These are phyloP conservation scores for Tolypocladium amazonense DNA, from an alignment of 2,329 filamentous ascomycete genomes.

Conservation along the genomic window DNA sequence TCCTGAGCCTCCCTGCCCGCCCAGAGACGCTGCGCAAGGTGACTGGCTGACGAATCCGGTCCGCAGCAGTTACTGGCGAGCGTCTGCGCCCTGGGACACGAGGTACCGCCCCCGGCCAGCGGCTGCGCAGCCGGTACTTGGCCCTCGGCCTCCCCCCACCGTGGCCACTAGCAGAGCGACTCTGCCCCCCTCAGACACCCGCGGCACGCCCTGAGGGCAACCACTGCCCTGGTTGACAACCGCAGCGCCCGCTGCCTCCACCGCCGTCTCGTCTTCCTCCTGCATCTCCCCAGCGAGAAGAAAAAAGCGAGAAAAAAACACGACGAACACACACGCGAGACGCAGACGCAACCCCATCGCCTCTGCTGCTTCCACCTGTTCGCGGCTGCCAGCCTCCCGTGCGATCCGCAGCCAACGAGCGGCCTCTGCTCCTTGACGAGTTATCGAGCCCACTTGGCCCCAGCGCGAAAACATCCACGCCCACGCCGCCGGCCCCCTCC, in stretches of 20 bases:
- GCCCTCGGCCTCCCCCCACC: neutral
- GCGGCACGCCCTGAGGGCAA: neutral
- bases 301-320: neutral
- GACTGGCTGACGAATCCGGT: neutral
- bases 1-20: neutral
- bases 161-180: neutral
- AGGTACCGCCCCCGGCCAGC: neutral
- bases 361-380: neutral
- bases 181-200: neutral
- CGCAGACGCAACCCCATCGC: neutral
- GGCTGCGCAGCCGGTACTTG: neutral
- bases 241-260: neutral
- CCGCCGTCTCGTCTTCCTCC: constrained; percentile 1
- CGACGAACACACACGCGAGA: neutral
- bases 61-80: no score
- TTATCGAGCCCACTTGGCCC: constrained; percentile 3
- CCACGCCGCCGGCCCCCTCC: constrained; percentile 1
- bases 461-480: constrained; percentile 4
- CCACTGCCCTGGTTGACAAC: neutral
- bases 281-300: neutral
- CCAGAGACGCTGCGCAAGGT: neutral
- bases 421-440: neutral
- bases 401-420: neutral
- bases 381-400: neutral
- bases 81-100: neutral